Evolutionary conservation across 1,284 basidiomycete genomes (phyloP).

Genomic region (Ganoderma lucidum): DNA sequence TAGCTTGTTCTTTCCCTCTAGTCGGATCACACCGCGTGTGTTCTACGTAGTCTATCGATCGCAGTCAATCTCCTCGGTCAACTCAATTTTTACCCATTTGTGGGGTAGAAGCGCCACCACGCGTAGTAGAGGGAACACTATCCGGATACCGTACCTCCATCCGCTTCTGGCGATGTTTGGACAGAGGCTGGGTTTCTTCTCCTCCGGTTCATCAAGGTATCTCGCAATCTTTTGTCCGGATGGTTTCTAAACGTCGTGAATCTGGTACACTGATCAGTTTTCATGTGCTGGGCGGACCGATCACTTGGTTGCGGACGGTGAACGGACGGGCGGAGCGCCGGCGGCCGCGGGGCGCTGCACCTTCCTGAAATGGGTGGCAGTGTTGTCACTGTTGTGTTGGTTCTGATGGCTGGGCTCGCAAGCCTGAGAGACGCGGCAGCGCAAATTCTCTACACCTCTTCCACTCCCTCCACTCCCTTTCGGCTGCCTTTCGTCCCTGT

Average conservation of each 20-base stretch:
- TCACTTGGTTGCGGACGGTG: conserved; percentile 11
- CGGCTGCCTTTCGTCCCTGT: background rate
- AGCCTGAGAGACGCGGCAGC: conserved; percentile 14
- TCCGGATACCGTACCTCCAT: background rate
- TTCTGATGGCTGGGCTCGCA: conserved; percentile 26
- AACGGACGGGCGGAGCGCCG: conserved; percentile 14
- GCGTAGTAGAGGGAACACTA: background rate
- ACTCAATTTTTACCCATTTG: background rate
- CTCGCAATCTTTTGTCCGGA: background rate
- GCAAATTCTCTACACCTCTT: conserved; percentile 19
- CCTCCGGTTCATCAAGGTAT: background rate
- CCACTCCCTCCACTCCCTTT: conserved; percentile 15
- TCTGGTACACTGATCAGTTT: background rate
- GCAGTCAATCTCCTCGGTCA: conserved; percentile 12
- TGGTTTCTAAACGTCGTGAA: background rate
- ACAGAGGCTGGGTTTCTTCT: background rate
- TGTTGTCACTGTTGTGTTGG: conserved; percentile 20
- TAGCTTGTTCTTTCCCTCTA: conserved; percentile 14
- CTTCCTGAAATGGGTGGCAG: conserved; percentile 26
- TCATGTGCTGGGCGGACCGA: conserved; percentile 12
- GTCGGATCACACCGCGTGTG: conserved; percentile 22
- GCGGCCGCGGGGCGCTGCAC: conserved; percentile 27
- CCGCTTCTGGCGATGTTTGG: background rate
- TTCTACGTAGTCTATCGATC: conserved; percentile 23
- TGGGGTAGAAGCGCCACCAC: conserved; percentile 13